Evolutionary conservation across 1,139 yeast genomes (phyloP).

Genomic region (Lodderomyces metapsilosis): DNA sequence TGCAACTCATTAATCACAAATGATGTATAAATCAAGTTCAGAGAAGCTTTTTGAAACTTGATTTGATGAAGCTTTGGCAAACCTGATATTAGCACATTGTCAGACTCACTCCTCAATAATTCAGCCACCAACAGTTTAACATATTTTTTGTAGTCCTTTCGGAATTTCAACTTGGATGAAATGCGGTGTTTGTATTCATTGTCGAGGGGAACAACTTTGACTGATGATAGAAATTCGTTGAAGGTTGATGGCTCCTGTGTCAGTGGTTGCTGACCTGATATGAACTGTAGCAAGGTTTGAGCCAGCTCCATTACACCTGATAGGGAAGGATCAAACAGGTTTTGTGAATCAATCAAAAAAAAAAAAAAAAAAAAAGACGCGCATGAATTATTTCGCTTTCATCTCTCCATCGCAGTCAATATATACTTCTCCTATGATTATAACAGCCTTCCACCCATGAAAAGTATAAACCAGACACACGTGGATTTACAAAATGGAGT

Average conservation of each 20-base stretch:
- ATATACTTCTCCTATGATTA: too few relatives aligned
- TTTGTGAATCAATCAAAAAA: neutral
- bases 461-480: slow-evolving; percentile 9
- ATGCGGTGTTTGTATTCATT: neutral
- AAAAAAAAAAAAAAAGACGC: too few relatives aligned
- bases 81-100: slow-evolving; percentile 2
- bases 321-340: neutral
- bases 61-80: neutral
- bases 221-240: slow-evolving; percentile 8
- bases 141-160: slow-evolving; percentile 4
- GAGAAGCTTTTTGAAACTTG: neutral
- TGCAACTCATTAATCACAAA: slow-evolving; percentile 7
- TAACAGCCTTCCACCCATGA: neutral
- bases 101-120: neutral
- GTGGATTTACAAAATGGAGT: slow-evolving; percentile 50
- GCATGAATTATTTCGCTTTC: too few relatives aligned
- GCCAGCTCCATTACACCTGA: neutral
- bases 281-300: neutral
- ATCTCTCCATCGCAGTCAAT: too few relatives aligned
- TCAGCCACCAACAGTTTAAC: slow-evolving; percentile 1
- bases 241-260: slow-evolving; percentile 11
- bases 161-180: slow-evolving; percentile 1
- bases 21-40: neutral
- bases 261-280: neutral
- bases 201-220: slow-evolving; percentile 5